A percentile compares a stretch with the other conserved stretches of the same genome.
Evolutionary conservation across 2,329 filamentous ascomycete species (phyloP).

Genomic region (Hypoxylon sp.): DNA sequence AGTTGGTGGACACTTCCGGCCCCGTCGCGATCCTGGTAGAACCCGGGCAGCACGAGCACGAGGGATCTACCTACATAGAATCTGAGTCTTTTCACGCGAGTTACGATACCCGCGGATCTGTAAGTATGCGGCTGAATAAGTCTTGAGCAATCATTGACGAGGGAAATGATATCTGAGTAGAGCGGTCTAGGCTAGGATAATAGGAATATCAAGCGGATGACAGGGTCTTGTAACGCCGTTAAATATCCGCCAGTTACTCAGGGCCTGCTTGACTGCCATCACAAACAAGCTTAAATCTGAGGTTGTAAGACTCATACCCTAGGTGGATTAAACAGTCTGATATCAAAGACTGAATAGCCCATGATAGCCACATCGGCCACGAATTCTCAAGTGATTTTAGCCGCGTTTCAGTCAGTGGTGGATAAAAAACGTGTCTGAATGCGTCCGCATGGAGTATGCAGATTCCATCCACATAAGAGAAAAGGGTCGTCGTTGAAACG

Average conservation of each 20-base stretch:
- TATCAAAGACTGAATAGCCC: no score
- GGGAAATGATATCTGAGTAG: background rate
- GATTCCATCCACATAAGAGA: background rate
- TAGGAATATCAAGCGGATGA: background rate
- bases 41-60: no score
- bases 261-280: constrained; percentile 14
- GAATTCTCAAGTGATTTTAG: background rate
- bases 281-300: constrained; percentile 22
- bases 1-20: background rate
- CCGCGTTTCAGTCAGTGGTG: background rate
- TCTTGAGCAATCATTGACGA: no score
- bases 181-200: background rate
- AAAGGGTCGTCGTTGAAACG: constrained; percentile 21
- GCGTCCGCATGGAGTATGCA: background rate
- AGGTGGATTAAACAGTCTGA: background rate
- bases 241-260: constrained; percentile 11
- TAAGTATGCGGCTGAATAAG: no score
- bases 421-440: background rate
- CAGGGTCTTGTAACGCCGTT: background rate
- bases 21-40: background rate
- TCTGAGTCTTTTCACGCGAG: no score
- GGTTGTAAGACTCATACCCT: no score
- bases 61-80: no score
- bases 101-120: no score
- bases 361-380: background rate